Conservation (phyloP, 2,329 filamentous ascomycete species). For the Penicillium carneum region DNA sequence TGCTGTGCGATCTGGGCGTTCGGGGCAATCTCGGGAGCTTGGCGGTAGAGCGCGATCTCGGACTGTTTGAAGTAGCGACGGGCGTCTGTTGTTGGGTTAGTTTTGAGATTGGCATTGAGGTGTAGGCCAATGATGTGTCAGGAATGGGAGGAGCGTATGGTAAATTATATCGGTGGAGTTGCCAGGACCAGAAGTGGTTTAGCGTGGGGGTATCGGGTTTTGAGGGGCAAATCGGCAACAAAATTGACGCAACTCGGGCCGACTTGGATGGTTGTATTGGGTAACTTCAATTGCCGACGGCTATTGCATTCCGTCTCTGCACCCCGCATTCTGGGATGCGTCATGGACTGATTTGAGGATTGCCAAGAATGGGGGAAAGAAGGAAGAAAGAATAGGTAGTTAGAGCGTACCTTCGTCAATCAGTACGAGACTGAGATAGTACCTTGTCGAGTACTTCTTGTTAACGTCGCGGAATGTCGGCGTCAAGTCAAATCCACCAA, state of each 20-base stretch:
- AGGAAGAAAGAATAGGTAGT: neutral
- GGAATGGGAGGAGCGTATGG: constrained; percentile 23
- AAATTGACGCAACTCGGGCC: constrained; percentile 32
- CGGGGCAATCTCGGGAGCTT: constrained; percentile 61
- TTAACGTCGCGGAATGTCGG: constrained; percentile 99
- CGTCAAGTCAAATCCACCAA: constrained; percentile 95
- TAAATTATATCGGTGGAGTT: constrained; percentile 31
- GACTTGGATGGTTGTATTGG: constrained; percentile 25
- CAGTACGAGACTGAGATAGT: constrained; percentile 93
- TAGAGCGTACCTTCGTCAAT: constrained; percentile 80
- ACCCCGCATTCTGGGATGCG: constrained; percentile 14
- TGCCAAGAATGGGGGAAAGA: constrained; percentile 1
- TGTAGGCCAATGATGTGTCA: constrained; percentile 15
- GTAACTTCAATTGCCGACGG: constrained; percentile 48
- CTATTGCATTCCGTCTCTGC: constrained; percentile 36
- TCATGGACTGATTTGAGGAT: constrained; percentile 9
- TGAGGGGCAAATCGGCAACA: constrained; percentile 25
- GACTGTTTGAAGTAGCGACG: constrained; percentile 98
- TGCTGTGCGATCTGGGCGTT: constrained; percentile 52
- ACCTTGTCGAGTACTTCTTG: constrained; percentile 98
- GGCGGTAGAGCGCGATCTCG: constrained; percentile 94
- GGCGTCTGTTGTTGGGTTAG: constrained; percentile 68
- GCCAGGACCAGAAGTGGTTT: constrained; percentile 33
- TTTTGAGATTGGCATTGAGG: constrained; percentile 6
- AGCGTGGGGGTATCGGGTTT: constrained; percentile 44